Evolutionary conservation across 2,329 filamentous ascomycete genomes (phyloP).

Genomic region (Colletotrichum salicis): DNA sequence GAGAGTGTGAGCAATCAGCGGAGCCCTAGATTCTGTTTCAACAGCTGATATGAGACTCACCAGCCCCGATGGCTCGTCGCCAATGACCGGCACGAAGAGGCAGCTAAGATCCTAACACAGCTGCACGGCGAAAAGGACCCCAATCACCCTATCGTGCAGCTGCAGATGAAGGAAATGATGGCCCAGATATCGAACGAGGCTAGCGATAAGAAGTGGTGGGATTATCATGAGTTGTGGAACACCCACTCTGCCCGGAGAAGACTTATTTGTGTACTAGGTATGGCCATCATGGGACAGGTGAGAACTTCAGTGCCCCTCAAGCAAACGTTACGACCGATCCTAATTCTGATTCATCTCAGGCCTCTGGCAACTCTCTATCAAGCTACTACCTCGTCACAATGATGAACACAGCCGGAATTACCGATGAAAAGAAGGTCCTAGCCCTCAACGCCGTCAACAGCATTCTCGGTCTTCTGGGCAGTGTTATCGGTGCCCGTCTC

Average conservation of each 20-base stretch:
- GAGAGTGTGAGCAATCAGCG: slow-evolving; percentile 48
- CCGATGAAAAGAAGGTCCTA: slow-evolving; percentile 57
- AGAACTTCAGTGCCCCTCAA: slow-evolving; percentile 37
- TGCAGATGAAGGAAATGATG: slow-evolving; percentile 62
- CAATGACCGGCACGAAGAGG: slow-evolving; percentile 53
- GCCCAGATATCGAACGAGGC: slow-evolving; percentile 57
- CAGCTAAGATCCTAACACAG: slow-evolving; percentile 53
- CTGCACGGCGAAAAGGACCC: slow-evolving; percentile 64
- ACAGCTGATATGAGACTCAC: not conserved
- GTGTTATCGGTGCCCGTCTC: slow-evolving; percentile 64
- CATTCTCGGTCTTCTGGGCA: slow-evolving; percentile 61
- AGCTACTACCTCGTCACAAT: slow-evolving; percentile 66
- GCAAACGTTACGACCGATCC: not conserved
- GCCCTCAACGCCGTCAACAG: slow-evolving; percentile 65
- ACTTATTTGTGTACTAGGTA: slow-evolving; percentile 62
- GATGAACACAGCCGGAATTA: slow-evolving; percentile 63
- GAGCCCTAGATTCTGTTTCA: too few relatives aligned
- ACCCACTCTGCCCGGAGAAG: slow-evolving; percentile 59
- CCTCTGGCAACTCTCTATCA: slow-evolving; percentile 55
- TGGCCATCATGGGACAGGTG: slow-evolving; percentile 65
- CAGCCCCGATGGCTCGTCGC: slow-evolving; percentile 56
- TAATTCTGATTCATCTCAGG: not conserved
- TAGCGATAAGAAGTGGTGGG: slow-evolving; percentile 66
- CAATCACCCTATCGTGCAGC: slow-evolving; percentile 61
- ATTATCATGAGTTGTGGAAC: slow-evolving; percentile 64